These are phyloP conservation scores for Drosera spatulata DNA, from an alignment of 179 eudicot species.

Conservation along the genomic window DNA sequence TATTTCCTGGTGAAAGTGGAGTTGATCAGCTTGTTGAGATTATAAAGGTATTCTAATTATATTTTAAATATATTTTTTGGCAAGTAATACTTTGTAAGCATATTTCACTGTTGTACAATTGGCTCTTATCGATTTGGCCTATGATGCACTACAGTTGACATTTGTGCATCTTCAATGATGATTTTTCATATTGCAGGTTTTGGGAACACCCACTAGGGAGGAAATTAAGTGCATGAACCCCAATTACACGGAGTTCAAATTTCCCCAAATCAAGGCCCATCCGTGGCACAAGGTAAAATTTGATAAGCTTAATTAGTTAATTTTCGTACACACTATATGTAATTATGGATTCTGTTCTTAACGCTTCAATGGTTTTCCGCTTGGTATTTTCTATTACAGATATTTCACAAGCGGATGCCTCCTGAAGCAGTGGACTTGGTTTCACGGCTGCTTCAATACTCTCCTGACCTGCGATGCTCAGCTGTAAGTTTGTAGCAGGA, in stretches of 20 bases:
- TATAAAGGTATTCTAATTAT: constrained; percentile 43
- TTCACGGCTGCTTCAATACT: constrained; percentile 12
- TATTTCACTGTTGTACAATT: too few relatives aligned
- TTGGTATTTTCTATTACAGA: not conserved
- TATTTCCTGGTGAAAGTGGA: constrained; percentile 92
- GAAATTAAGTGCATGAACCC: constrained; percentile 94
- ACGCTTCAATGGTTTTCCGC: too few relatives aligned
- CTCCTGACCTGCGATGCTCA: constrained; percentile 11
- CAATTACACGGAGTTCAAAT: constrained; percentile 70
- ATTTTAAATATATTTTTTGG: too few relatives aligned
- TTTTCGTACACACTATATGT: too few relatives aligned
- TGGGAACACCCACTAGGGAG: constrained; percentile 90
- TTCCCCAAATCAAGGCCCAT: constrained; percentile 81
- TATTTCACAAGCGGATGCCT: constrained; percentile 11
- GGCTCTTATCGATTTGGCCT: too few relatives aligned
- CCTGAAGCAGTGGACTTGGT: constrained; percentile 11
- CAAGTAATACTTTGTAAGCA: too few relatives aligned
- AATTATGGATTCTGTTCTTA: too few relatives aligned
- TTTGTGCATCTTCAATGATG: too few relatives aligned
- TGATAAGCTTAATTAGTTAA: too few relatives aligned
- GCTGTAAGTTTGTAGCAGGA: constrained; percentile 5
- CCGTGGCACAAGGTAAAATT: constrained; percentile 82
- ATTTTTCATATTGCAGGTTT: constrained; percentile 24
- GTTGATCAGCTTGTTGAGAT: constrained; percentile 92
- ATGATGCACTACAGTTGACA: too few relatives aligned